Base-by-base conservation (phyloP, 1,284 basidiomycete species). In the Sanguinoderma infundibulare region DNA sequence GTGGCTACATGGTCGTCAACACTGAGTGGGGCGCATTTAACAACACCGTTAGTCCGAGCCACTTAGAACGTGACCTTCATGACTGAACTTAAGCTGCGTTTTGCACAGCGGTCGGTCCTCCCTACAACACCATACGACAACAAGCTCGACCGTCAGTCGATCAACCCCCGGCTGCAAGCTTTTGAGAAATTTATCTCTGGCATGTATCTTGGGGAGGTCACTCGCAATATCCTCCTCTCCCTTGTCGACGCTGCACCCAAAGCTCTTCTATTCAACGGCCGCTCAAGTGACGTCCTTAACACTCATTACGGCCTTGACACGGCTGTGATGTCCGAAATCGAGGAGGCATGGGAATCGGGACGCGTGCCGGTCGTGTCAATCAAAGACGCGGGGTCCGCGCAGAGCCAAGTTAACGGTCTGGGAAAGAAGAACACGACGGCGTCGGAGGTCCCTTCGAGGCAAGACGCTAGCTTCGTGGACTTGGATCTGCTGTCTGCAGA, bases 131-230 rank as follows among this genome's bases (percentile, higher is more conserved):
- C 92, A n/a, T 98, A 89, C 71, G 97, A 99, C 78, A 96, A 94
- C 79, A 87, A 91, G 68, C 81, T 98, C 24, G 97, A 99, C 75
- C 89, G 98, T 58, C 87, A 92, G 72, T 95, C 92, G 53, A 98
- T 98, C 76, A 98, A 98, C 72, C 95, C 96, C 55, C 84, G 89
- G 56, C 94, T 90, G 73, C 97, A 99, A 76, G 91, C 92, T 2
- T 99, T 96, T 72, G 98, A 99, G 77, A 99, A 99, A 81, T 95
- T 98, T 81, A 94, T 99, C 67, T 98, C 95, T 2, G 98, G 98
- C 62, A 98, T 99, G 96, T 98, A 99, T 77, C 87, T 98, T 40
- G 97, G 97, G 61, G 97, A 99, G 78, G 87, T 98, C 67, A 86
- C 91, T 22, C 90, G 97, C 53, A 92, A 93, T 71, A 81, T 98